Evolutionary conservation across 768 basidiomycete species (phyloP), one percentile per base, ranked within the genome.

Genomic region (Lepiota venenata): DNA sequence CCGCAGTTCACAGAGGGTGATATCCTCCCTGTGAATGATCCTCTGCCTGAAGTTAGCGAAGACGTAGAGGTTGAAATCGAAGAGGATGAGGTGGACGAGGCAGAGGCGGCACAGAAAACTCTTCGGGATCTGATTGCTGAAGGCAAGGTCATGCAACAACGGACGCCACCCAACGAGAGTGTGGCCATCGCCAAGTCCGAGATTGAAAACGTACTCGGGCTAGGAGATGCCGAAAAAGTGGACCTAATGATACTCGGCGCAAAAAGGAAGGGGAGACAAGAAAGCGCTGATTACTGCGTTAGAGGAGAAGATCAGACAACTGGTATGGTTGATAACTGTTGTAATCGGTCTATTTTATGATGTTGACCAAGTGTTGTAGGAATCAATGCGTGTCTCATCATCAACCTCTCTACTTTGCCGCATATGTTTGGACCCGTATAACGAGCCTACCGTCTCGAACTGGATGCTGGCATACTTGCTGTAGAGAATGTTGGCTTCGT

Each of bases 381-480:
- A 81, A 71, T 73, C 74, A 0, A 65, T 64, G 49, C 67, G 63
- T 52, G 60, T 73, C 8, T 73, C 77, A 0, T 70, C 76, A 8
- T 72, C 78, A 14, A 69, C 74, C 4, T 69, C 74, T 14, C 58
- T 75, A 11, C 65, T 83, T 1, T 93, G 90, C 67, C 85, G 91
- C 16, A 88, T 93, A 51, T 93, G 90, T 61, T 69, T 93, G 14
- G 90, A 91, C 45, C 77, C 85, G 1, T 91, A 91, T 61, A 77
- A 71, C 0, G 91, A 92, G 57, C 86, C 90, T 0, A 90, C 89
- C 0, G 80, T 84, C 8, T 90, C 88, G 12, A n/a, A 90, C 88
- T 0, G 89, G 89, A 6, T 93, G 90, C 66, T 93, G 91, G 91
- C 90, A 93, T 63, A 88, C 88, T 0, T 91, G 87, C 59, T 93